Conservation (phyloP, 1,139 yeast genomes). For the Zygoascus sp. region DNA sequence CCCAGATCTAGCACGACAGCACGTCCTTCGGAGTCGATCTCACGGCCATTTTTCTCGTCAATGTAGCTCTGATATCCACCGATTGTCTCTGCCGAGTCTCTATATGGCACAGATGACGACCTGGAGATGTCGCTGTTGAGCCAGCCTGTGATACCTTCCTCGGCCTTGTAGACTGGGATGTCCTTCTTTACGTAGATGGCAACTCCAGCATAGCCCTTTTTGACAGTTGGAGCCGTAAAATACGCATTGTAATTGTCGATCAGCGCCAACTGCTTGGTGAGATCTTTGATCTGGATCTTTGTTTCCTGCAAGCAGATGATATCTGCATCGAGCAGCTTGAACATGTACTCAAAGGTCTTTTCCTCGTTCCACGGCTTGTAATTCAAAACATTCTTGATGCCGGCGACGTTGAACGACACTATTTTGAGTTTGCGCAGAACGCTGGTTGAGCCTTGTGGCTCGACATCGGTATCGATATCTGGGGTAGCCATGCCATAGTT, state of each 20-base stretch:
- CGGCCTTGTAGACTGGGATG: constrained; percentile 60
- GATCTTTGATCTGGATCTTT: constrained; percentile 53
- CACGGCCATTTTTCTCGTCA: constrained; percentile 40
- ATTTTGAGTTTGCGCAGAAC: constrained; percentile 35
- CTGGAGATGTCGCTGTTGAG: constrained; percentile 36
- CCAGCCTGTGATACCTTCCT: constrained; percentile 85
- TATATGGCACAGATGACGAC: constrained; percentile 22
- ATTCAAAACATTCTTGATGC: constrained; percentile 70
- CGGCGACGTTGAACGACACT: constrained; percentile 81
- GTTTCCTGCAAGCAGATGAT: constrained; percentile 81
- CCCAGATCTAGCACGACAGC: constrained; percentile 71
- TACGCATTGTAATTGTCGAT: constrained; percentile 58
- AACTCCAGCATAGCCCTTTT: constrained; percentile 88
- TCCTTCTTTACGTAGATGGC: constrained; percentile 66
- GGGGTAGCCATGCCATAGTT: constrained; percentile 4
- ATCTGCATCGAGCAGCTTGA: constrained; percentile 61
- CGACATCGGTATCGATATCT: not conserved
- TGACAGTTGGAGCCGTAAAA: constrained; percentile 56
- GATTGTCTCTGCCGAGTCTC: constrained; percentile 38
- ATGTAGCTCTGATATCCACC: constrained; percentile 65
- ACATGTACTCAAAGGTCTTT: constrained; percentile 47
- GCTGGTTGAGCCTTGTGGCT: not conserved
- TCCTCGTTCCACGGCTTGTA: constrained; percentile 76
- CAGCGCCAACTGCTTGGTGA: constrained; percentile 50
- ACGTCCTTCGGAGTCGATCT: constrained; percentile 80